Conservation (phyloP, 345 rosid species). For the Murraya paniculata region DNA sequence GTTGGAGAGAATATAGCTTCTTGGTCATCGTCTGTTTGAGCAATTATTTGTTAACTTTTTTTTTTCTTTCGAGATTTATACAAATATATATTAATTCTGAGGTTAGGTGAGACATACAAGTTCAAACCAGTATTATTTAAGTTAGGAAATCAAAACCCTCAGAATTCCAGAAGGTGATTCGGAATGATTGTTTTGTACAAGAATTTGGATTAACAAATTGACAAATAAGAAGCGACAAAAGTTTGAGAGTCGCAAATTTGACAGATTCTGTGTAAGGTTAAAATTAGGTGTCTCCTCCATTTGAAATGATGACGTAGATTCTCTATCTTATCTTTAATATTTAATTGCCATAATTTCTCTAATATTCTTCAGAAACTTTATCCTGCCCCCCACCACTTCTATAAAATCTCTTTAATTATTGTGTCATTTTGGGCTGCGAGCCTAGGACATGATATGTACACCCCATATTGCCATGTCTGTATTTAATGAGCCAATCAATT, state of each 20-base stretch:
- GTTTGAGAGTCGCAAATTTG: neutral
- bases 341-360: neutral
- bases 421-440: neutral
- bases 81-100: too few relatives aligned
- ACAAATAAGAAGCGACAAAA: slow-evolving; percentile 2
- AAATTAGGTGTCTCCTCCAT: too few relatives aligned
- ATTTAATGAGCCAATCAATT: neutral
- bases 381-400: slow-evolving; percentile 8
- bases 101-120: too few relatives aligned
- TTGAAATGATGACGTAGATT: neutral
- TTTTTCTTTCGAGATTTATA: too few relatives aligned
- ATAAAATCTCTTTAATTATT: neutral
- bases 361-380: slow-evolving; percentile 4
- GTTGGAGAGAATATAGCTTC: too few relatives aligned
- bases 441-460: neutral
- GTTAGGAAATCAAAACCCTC: too few relatives aligned
- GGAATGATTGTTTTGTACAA: neutral
- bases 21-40: too few relatives aligned
- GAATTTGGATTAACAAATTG: neutral
- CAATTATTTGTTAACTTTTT: too few relatives aligned
- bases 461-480: neutral
- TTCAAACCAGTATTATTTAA: too few relatives aligned
- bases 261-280: neutral
- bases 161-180: neutral
- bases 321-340: neutral